A percentile compares a stretch with the other conserved stretches of the same genome.
These are phyloP conservation scores for Amaranthus cruentus DNA, from an alignment of 148 eudicot species.

Conservation along the genomic window DNA sequence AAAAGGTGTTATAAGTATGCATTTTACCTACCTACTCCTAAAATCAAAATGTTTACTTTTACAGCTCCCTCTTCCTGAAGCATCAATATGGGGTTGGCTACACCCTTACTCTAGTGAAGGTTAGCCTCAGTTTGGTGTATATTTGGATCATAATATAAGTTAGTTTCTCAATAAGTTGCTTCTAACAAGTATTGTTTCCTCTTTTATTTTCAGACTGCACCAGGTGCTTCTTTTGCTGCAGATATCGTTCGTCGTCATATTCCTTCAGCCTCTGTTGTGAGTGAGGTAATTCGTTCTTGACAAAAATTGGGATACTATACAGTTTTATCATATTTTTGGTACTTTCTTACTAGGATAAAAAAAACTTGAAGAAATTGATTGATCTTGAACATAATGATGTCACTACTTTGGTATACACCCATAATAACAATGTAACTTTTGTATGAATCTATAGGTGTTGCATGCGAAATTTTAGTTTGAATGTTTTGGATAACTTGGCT, in stretches of 20 bases:
- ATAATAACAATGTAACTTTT: neutral
- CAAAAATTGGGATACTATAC: neutral
- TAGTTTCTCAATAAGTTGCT: slow-evolving; percentile 11
- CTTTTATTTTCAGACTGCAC: slow-evolving; percentile 49
- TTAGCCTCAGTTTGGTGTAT: slow-evolving; percentile 23
- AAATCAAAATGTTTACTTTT: slow-evolving; percentile 16
- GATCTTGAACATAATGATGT: neutral
- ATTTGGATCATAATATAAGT: slow-evolving; percentile 3
- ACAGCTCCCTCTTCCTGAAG: slow-evolving; percentile 92
- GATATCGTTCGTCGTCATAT: slow-evolving; percentile 83
- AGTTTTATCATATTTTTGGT: neutral
- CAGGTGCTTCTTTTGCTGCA: slow-evolving; percentile 74
- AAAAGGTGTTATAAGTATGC: neutral
- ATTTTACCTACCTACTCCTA: slow-evolving; percentile 6
- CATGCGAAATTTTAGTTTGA: neutral
- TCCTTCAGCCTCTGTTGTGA: slow-evolving; percentile 86
- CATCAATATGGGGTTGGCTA: slow-evolving; percentile 98
- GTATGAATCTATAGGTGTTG: neutral
- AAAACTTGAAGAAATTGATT: neutral
- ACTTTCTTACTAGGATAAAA: neutral
- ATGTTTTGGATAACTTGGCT: slow-evolving; percentile 3
- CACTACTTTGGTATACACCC: neutral
- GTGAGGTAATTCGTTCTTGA: slow-evolving; percentile 54
- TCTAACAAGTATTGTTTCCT: slow-evolving; percentile 12
- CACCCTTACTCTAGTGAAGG: slow-evolving; percentile 97